phyloP scores from a whole-genome alignment of 768 basidiomycete genomes.

The Aureoboletus auriporus region DNA sequence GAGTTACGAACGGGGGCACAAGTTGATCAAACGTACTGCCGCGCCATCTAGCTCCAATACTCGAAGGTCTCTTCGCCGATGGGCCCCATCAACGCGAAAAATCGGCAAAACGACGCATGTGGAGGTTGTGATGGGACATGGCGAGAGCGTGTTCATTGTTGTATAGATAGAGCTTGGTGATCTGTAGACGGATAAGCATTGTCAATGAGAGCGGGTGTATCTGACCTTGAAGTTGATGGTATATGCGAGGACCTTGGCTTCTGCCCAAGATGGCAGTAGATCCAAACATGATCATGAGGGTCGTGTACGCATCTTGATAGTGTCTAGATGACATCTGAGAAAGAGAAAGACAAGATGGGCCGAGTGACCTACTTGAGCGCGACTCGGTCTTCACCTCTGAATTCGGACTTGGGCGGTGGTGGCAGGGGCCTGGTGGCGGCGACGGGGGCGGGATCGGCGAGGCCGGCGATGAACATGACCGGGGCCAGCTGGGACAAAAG shows the following conservation, averaged over 20 bases:
- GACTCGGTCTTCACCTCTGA: conserved; percentile 87
- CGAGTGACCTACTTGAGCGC: conserved; percentile 71
- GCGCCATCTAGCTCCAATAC: conserved; percentile 94
- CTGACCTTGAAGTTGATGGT: conserved; percentile 85
- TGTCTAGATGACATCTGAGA: conserved; percentile 50
- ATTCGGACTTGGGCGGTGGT: too few relatives aligned
- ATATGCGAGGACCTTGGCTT: conserved; percentile 95
- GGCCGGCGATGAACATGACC: conserved; percentile 92
- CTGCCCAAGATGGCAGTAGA: conserved; percentile 91
- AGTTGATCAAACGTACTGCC: conserved; percentile 58
- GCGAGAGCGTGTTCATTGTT: conserved; percentile 81
- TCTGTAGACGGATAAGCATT: conserved; percentile 39
- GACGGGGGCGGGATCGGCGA: conserved; percentile 30
- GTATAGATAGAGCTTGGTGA: conserved; percentile 89
- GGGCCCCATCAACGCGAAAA: conserved; percentile 89
- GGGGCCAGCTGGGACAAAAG: conserved; percentile 85
- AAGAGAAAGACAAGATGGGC: conserved; percentile 6
- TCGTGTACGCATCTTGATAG: conserved; percentile 90
- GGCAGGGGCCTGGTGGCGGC: too few relatives aligned
- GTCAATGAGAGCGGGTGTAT: neutral
- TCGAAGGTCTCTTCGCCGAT: conserved; percentile 97
- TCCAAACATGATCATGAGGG: conserved; percentile 82
- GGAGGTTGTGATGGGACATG: conserved; percentile 77
- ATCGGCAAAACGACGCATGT: conserved; percentile 81
- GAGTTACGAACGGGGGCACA: neutral